phyloP scores from a whole-genome alignment of 108 stramenopile genomes.

The Cyclotella choctawhatcheeana region DNA sequence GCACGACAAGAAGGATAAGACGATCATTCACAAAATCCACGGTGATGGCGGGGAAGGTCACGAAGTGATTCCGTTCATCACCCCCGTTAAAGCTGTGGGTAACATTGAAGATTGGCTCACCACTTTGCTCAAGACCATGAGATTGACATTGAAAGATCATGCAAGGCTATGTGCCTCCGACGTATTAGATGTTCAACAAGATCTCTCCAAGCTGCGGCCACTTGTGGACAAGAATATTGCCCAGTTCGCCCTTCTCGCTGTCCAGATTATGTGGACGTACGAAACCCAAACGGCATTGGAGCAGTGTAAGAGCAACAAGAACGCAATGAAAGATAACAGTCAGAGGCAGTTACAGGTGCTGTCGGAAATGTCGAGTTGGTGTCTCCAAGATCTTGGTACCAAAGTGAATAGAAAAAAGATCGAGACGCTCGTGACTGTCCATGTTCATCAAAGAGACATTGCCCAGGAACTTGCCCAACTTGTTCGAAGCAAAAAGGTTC shows the following conservation, averaged over 20 bases:
- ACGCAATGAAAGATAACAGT: constrained; percentile 85
- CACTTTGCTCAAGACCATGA: constrained; percentile 80
- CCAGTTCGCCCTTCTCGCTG: constrained; percentile 90
- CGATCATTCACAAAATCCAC: constrained; percentile 81
- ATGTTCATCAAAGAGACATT: constrained; percentile 92
- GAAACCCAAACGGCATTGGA: constrained; percentile 88
- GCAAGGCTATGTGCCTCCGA: constrained; percentile 69
- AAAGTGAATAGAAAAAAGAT: constrained; percentile 90
- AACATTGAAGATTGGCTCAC: constrained; percentile 95
- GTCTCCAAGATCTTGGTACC: constrained; percentile 85
- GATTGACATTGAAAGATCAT: constrained; percentile 82
- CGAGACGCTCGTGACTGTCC: constrained; percentile 91
- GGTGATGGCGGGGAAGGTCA: constrained; percentile 75
- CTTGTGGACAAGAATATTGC: constrained; percentile 85
- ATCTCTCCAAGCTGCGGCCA: constrained; percentile 72
- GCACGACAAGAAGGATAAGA: constrained; percentile 89
- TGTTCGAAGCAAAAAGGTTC: constrained; percentile 69
- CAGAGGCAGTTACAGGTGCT: constrained; percentile 73
- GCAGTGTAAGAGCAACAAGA: constrained; percentile 79
- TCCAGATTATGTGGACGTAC: constrained; percentile 89
- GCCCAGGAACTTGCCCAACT: constrained; percentile 75
- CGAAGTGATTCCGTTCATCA: constrained; percentile 73
- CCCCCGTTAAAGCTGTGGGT: constrained; percentile 79
- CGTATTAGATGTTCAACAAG: constrained; percentile 58
- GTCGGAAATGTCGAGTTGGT: constrained; percentile 85